These are phyloP conservation scores for Pyropia haitanensis DNA, from an alignment of 23 red algal species.

Conservation along the genomic window DNA sequence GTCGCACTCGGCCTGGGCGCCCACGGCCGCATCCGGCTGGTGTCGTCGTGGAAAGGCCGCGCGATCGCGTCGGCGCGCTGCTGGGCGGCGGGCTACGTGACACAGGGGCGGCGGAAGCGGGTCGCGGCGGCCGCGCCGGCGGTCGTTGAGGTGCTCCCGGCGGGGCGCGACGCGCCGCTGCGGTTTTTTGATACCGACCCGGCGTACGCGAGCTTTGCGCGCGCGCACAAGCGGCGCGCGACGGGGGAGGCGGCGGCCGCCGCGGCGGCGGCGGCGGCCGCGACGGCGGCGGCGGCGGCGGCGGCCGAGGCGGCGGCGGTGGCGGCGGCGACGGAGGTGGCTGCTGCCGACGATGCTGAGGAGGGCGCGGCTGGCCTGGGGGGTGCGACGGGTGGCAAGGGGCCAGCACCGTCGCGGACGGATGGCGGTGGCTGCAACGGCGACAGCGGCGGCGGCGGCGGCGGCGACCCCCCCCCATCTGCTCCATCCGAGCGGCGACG, in stretches of 20 bases:
- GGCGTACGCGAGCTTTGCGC: conserved; percentile 36
- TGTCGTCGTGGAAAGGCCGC: conserved; percentile 37
- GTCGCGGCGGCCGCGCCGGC: too few species aligned
- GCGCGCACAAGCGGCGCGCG: conserved; percentile 16
- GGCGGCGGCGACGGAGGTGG: too few species aligned
- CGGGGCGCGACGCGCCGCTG: conserved; percentile 30
- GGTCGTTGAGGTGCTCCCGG: conserved; percentile 30
- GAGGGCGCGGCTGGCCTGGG: too few species aligned
- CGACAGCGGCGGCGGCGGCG: conserved; percentile 4
- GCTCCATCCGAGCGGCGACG: background rate
- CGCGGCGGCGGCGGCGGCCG: too few species aligned
- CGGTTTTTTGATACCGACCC: conserved; percentile 49
- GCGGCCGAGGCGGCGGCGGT: too few species aligned
- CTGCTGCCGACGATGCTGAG: too few species aligned
- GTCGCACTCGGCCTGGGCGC: too few species aligned
- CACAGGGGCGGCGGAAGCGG: too few species aligned
- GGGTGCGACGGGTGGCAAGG: background rate
- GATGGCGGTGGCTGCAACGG: background rate
- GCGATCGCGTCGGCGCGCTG: conserved; percentile 31
- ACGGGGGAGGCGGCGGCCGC: too few species aligned
- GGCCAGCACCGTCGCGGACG: background rate
- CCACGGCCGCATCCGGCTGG: conserved; percentile 3
- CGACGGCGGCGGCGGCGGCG: too few species aligned
- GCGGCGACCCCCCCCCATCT: too few species aligned
- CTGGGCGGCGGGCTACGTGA: conserved; percentile 31